phyloP scores from a whole-genome alignment of 495 filamentous ascomycete genomes.

The Aspergillus avenaceus region DNA sequence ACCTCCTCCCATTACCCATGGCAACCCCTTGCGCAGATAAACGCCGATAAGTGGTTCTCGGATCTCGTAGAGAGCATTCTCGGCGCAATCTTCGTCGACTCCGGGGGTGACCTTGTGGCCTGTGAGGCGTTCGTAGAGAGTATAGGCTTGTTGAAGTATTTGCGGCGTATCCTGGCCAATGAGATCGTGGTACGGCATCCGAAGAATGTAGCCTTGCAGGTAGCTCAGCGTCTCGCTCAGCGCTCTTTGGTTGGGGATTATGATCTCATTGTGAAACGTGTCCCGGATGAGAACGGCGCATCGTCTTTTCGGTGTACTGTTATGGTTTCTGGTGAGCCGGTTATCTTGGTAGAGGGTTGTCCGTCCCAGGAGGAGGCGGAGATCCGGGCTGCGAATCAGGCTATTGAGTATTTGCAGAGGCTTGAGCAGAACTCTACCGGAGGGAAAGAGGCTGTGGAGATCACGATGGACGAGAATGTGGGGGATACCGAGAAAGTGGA shows the following conservation, averaged over 20 bases:
- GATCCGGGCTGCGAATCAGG: conserved; percentile 19
- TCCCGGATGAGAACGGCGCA: conserved; percentile 1
- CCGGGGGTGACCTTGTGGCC: conserved; percentile 49
- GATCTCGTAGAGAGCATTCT: conserved; percentile 80
- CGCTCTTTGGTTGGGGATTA: conserved; percentile 39
- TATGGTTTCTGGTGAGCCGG: neutral
- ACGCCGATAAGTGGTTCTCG: conserved; percentile 76
- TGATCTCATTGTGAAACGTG: conserved; percentile 14
- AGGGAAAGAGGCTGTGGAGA: no score
- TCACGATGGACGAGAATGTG: no score
- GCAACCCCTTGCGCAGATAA: conserved; percentile 60
- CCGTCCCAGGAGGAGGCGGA: conserved; percentile 27
- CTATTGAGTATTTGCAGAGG: conserved; percentile 11
- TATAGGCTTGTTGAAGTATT: conserved; percentile 59
- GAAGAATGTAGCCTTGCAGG: conserved; percentile 62
- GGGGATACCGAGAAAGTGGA: no score
- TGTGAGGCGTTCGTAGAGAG: conserved; percentile 57
- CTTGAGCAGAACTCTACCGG: no score
- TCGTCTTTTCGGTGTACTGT: conserved; percentile 6
- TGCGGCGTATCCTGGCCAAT: conserved; percentile 57
- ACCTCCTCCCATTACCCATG: conserved; percentile 63
- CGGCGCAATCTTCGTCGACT: conserved; percentile 85
- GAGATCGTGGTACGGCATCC: conserved; percentile 67
- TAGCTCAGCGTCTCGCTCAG: no score
- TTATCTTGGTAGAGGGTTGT: conserved; percentile 13